Evolutionary conservation across 805 yeast genomes (phyloP), one percentile per base, ranked within the genome.

Genomic region (Pichia kluyveri): DNA sequence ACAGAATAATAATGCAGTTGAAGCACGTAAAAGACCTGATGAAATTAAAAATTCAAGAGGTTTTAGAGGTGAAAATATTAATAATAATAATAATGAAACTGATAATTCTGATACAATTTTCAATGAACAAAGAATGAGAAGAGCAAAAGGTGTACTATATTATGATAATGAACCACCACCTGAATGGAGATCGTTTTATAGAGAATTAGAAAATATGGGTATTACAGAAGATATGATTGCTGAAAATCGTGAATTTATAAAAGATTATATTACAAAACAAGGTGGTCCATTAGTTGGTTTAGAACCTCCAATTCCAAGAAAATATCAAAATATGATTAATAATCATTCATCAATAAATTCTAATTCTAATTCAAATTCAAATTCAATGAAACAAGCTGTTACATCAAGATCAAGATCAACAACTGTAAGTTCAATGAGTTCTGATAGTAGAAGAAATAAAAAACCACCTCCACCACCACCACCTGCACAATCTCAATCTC

Each of bases 141-240:
- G 79, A 55, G 57, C 79, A 0, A 77, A 75, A 49, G 84, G 83
- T 28, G 73, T 79, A 5, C 66, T 80, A 9, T 86, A 83, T 61
- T 86, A 86, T 59, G 93, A 86, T 60, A 87, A 73, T 54, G 73
- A 74, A 49, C 95, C 95, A 0, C 95, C 95, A 1, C 80, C 82
- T 6, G 95, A 86, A 61, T 87, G 95, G 96, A 66, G 90, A 44
- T 70, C 82, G 1, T 71, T 87, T 48, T 86, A 87, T 54, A 67
- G 75, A 9, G 89, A 84, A 58, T 70, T 87, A 46, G 91, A 82
- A 39, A 71, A 76, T 18, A 83, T 84, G 46, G 96, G 96, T 0
- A 87, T 87, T 49, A 65, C 86, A 1, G 95, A 87, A 58, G 95
- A 86, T 55, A 83, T 85, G 90, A 86, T 87, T 61, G 93, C 90